phyloP scores from a whole-genome alignment of 805 yeast genomes.

The Allodekkera sacchari region DNA sequence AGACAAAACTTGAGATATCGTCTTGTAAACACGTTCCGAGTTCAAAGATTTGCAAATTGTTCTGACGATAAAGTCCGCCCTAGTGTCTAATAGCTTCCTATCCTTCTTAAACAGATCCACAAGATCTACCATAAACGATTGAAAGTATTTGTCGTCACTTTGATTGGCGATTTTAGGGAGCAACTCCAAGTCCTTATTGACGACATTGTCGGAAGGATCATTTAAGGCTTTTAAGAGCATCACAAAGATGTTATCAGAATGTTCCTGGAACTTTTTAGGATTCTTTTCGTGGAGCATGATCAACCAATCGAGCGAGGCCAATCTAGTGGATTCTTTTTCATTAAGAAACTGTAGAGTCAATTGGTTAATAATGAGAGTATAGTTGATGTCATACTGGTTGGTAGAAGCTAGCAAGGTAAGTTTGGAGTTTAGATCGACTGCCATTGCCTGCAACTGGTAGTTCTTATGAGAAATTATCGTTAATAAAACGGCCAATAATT shows the following conservation, averaged over 20 bases:
- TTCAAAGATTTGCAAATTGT: slow-evolving; percentile 75
- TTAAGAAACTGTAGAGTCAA: slow-evolving; percentile 64
- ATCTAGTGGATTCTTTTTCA: slow-evolving; percentile 72
- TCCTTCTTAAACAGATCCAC: slow-evolving; percentile 65
- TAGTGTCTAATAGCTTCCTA: slow-evolving; percentile 50
- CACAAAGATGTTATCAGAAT: slow-evolving; percentile 58
- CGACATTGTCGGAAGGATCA: slow-evolving; percentile 69
- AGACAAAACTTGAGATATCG: slow-evolving; percentile 63
- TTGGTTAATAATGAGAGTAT: slow-evolving; percentile 57
- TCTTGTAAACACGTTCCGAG: slow-evolving; percentile 75
- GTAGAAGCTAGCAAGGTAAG: slow-evolving; percentile 42
- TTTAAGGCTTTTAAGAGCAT: slow-evolving; percentile 65
- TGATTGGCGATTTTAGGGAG: slow-evolving; percentile 66
- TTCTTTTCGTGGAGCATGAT: slow-evolving; percentile 69
- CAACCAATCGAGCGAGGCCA: slow-evolving; percentile 87
- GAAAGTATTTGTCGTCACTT: slow-evolving; percentile 68
- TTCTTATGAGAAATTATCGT: slow-evolving; percentile 51
- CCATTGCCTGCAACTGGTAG: slow-evolving; percentile 41
- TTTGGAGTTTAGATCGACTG: slow-evolving; percentile 47
- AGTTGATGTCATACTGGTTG: slow-evolving; percentile 29
- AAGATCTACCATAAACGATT: slow-evolving; percentile 64
- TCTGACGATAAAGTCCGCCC: slow-evolving; percentile 78
- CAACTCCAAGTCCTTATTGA: slow-evolving; percentile 61
- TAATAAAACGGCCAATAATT: slow-evolving; percentile 60
- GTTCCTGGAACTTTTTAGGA: slow-evolving; percentile 46